These are phyloP conservation scores for Cladophialophora immunda DNA, from an alignment of 2,329 filamentous ascomycete genomes.

Conservation along the genomic window DNA sequence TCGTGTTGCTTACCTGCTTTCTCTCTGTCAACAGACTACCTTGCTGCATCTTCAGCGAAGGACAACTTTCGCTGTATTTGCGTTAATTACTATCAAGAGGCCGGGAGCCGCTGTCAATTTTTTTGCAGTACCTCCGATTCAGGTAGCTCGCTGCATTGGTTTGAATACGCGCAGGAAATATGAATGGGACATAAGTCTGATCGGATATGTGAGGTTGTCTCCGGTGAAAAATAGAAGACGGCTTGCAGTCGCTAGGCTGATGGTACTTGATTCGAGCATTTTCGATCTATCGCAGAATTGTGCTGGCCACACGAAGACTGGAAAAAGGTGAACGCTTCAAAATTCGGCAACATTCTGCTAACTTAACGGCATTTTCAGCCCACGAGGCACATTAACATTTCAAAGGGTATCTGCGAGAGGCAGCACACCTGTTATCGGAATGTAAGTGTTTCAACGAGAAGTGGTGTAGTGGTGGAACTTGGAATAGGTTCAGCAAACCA, in stretches of 20 bases:
- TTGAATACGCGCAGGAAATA: background rate
- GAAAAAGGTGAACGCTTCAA: background rate
- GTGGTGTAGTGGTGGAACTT: slow-evolving; percentile 13
- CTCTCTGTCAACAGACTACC: background rate
- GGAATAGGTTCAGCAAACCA: slow-evolving; percentile 2
- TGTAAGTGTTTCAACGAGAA: background rate
- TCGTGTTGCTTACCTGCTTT: slow-evolving; percentile 2
- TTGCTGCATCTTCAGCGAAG: slow-evolving; percentile 1
- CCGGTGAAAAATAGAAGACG: background rate
- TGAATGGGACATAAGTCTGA: background rate
- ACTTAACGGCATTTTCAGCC: background rate
- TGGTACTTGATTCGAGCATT: background rate
- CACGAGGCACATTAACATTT: background rate
- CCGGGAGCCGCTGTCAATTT: background rate
- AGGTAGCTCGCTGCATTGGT: background rate
- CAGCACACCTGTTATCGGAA: background rate
- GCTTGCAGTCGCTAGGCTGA: slow-evolving; percentile 1
- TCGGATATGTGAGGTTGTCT: background rate
- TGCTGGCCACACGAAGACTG: background rate
- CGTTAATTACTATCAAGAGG: background rate
- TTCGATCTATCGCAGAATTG: background rate
- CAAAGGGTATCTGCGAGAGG: background rate
- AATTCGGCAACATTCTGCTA: slow-evolving; percentile 7
- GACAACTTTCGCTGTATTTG: background rate
- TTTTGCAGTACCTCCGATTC: background rate